Conservation (phyloP, 805 yeast genomes). For the Hanseniaspora meyeri region DNA sequence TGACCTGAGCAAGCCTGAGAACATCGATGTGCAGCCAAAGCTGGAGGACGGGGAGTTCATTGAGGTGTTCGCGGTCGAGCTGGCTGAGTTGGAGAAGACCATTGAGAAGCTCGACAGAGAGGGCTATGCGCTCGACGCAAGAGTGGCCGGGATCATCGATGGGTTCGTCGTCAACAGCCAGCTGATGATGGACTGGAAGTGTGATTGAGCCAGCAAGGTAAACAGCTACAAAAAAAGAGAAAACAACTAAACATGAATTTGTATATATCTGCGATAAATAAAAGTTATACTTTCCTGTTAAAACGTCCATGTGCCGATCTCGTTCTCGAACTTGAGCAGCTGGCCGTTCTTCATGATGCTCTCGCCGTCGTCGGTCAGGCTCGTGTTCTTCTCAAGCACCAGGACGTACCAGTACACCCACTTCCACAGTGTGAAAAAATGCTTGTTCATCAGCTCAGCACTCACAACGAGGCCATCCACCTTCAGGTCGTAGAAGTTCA, state of each 20-base stretch:
- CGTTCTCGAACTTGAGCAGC: slow-evolving; percentile 8
- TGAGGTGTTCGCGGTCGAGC: slow-evolving; percentile 68
- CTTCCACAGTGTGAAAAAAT: slow-evolving; percentile 19
- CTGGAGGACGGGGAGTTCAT: slow-evolving; percentile 88
- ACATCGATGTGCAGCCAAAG: slow-evolving; percentile 55
- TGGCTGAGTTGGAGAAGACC: slow-evolving; percentile 43
- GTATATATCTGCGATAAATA: neutral
- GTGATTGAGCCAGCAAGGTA: no score
- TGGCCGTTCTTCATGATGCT: slow-evolving; percentile 18
- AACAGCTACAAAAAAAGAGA: no score
- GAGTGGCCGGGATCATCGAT: slow-evolving; percentile 32
- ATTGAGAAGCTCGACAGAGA: slow-evolving; percentile 41
- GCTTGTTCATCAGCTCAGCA: slow-evolving; percentile 1
- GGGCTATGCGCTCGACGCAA: slow-evolving; percentile 75
- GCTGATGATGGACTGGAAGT: slow-evolving; percentile 13
- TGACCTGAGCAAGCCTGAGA: slow-evolving; percentile 55
- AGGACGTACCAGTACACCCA: slow-evolving; percentile 26
- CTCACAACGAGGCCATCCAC: neutral
- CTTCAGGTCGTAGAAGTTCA: slow-evolving; percentile 9
- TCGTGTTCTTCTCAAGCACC: slow-evolving; percentile 25
- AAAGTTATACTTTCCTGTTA: neutral
- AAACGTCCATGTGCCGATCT: slow-evolving; percentile 10
- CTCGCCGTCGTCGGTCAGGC: slow-evolving; percentile 14
- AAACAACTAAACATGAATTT: neutral
- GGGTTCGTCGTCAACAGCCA: slow-evolving; percentile 3